Percentiles rank a stretch among this genome's conserved stretches.
These are phyloP conservation scores for Coniochaeta sp. DNA, from an alignment of 2,329 filamentous ascomycete species.

Conservation along the genomic window DNA sequence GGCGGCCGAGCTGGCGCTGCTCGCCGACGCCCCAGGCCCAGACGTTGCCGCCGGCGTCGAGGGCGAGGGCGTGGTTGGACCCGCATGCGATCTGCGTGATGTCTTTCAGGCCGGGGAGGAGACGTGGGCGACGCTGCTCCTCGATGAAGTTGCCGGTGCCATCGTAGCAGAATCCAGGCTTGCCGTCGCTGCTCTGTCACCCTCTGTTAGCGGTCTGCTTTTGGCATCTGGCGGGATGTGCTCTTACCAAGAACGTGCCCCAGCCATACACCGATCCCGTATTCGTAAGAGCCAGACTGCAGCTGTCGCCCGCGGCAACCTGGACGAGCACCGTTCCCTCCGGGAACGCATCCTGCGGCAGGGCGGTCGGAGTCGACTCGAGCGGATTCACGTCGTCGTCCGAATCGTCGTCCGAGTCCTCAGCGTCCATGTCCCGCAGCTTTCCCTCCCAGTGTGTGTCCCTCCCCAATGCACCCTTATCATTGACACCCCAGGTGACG, in stretches of 20 bases:
- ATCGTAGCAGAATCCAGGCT: slow-evolving; percentile 9
- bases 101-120: slow-evolving; percentile 46
- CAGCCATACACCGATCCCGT: slow-evolving; percentile 58
- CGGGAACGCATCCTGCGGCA: slow-evolving; percentile 43
- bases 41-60: slow-evolving; percentile 49
- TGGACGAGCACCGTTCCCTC: slow-evolving; percentile 48
- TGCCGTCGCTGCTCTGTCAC: slow-evolving; percentile 12
- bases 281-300: slow-evolving; percentile 53
- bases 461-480: slow-evolving; percentile 58
- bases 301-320: slow-evolving; percentile 52
- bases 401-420: slow-evolving; percentile 17
- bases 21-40: slow-evolving; percentile 58
- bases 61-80: slow-evolving; percentile 50
- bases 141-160: slow-evolving; percentile 11
- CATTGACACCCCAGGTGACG: slow-evolving; percentile 64
- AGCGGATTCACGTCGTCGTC: slow-evolving; percentile 50
- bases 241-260: slow-evolving; percentile 55
- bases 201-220: too few species aligned
- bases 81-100: slow-evolving; percentile 45
- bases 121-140: slow-evolving; percentile 24
- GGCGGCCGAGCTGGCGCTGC: slow-evolving; percentile 55
- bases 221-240: too few species aligned
- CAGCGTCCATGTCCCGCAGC: slow-evolving; percentile 26
- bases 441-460: slow-evolving; percentile 51
- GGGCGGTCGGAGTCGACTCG: slow-evolving; percentile 48